Percentiles rank a stretch among this genome's conserved stretches.
These are phyloP conservation scores for Postia placenta DNA, from an alignment of 768 basidiomycete genomes.

Conservation along the genomic window DNA sequence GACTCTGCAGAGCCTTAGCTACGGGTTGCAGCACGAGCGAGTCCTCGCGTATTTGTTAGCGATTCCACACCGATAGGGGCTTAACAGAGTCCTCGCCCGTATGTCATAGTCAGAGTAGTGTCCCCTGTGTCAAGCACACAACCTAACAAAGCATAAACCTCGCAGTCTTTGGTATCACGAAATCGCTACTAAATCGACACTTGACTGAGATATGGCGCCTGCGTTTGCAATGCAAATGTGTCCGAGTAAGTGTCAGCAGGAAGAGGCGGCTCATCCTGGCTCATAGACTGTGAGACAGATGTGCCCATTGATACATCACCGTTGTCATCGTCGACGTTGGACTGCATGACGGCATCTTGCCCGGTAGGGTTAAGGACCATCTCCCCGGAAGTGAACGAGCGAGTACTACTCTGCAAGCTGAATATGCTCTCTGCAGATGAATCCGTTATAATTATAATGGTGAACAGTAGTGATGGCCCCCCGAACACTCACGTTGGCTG, in stretches of 20 bases:
- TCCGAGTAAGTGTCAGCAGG: neutral
- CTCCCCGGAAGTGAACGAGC: neutral
- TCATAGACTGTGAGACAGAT: neutral
- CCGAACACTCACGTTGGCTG: neutral
- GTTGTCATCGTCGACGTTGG: neutral
- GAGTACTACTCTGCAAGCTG: neutral
- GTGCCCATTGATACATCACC: neutral
- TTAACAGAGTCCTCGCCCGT: too few species aligned
- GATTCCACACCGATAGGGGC: too few species aligned
- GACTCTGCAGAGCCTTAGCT: too few species aligned
- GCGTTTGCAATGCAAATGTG: neutral
- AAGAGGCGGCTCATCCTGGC: neutral
- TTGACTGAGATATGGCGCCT: slow-evolving; percentile 1
- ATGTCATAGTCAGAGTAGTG: too few species aligned
- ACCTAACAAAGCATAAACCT: too few species aligned
- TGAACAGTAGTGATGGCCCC: neutral
- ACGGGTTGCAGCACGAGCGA: too few species aligned
- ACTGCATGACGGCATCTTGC: neutral
- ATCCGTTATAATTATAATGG: neutral
- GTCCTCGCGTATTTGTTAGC: too few species aligned
- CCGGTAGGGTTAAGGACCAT: too few species aligned
- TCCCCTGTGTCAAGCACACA: too few species aligned
- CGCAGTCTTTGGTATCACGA: too few species aligned
- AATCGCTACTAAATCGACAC: neutral
- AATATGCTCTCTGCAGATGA: neutral